Conservation (phyloP, 78 protist genomes). For the Planoprotostelium fungivorum region DNA sequence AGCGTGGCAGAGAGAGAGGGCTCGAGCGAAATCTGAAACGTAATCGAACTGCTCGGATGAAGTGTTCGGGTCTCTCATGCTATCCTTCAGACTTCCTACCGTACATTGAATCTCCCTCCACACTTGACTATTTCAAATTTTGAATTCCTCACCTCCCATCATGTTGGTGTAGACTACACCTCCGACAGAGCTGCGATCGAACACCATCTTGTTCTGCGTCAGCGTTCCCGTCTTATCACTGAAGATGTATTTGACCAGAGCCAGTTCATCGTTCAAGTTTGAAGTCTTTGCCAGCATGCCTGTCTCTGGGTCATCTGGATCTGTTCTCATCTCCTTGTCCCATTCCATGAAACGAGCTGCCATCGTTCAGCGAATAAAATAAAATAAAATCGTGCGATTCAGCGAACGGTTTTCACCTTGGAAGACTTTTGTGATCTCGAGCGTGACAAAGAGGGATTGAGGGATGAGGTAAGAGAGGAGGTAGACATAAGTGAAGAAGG, state of each 20-base stretch:
- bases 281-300: constrained; percentile 21
- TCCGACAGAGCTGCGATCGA: constrained; percentile 29
- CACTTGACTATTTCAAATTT: background rate
- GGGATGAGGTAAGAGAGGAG: constrained; percentile 61
- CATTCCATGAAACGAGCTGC: constrained; percentile 56
- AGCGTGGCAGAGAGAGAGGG: constrained; percentile 44
- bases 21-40: constrained; percentile 23
- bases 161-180: constrained; percentile 9
- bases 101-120: no score
- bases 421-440: constrained; percentile 54
- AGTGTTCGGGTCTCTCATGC: no score
- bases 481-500: constrained; percentile 58
- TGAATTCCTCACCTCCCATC: background rate
- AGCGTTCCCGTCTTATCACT: constrained; percentile 72
- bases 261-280: constrained; percentile 52
- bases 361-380: background rate
- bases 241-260: constrained; percentile 49
- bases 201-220: constrained; percentile 64
- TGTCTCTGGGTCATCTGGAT: constrained; percentile 6
- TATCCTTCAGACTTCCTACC: no score
- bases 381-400: constrained; percentile 15
- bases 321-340: constrained; percentile 37
- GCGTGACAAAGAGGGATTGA: constrained; percentile 57
- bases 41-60: no score
- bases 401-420: constrained; percentile 22